These are phyloP conservation scores for Nadsonia starkeyi-henricii DNA, from an alignment of 1,139 yeast species.

Conservation along the genomic window DNA sequence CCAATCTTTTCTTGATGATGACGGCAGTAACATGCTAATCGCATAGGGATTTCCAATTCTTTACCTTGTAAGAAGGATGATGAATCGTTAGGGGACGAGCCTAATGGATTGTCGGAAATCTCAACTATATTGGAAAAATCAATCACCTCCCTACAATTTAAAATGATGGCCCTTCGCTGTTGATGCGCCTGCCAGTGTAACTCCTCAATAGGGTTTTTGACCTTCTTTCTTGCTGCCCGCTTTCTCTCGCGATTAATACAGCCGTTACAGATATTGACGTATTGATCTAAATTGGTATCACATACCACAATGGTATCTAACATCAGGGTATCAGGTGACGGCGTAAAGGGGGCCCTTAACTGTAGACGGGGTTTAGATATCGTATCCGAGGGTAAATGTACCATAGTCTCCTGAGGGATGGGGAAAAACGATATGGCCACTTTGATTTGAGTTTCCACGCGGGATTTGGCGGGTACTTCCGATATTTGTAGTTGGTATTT, in stretches of 20 bases:
- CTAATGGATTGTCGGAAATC: slow-evolving; percentile 7
- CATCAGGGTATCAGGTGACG: slow-evolving; percentile 18
- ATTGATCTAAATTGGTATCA: slow-evolving; percentile 25
- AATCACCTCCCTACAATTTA: slow-evolving; percentile 79
- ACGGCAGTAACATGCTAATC: slow-evolving; percentile 90
- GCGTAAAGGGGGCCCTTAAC: slow-evolving; percentile 30
- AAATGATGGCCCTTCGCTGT: slow-evolving; percentile 70
- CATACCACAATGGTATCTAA: slow-evolving; percentile 28
- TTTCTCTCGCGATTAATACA: slow-evolving; percentile 88
- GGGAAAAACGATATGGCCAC: slow-evolving; percentile 54
- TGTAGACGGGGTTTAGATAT: slow-evolving; percentile 74
- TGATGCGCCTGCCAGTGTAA: slow-evolving; percentile 64
- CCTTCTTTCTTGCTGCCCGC: slow-evolving; percentile 71
- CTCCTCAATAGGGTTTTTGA: slow-evolving; percentile 51
- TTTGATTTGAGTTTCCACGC: slow-evolving; percentile 93
- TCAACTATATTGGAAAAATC: slow-evolving; percentile 43
- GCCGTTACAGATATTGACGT: slow-evolving; percentile 69
- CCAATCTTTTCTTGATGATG: slow-evolving; percentile 83
- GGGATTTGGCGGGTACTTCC: slow-evolving; percentile 61
- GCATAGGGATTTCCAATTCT: slow-evolving; percentile 59
- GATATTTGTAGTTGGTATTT: slow-evolving; percentile 42
- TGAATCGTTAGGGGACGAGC: too few species aligned
- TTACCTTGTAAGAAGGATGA: slow-evolving; percentile 21
- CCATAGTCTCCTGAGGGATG: slow-evolving; percentile 52
- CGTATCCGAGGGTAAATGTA: slow-evolving; percentile 75